Evolutionary conservation across 129 eudicot species (phyloP).

Genomic region (Escallonia rubra): DNA sequence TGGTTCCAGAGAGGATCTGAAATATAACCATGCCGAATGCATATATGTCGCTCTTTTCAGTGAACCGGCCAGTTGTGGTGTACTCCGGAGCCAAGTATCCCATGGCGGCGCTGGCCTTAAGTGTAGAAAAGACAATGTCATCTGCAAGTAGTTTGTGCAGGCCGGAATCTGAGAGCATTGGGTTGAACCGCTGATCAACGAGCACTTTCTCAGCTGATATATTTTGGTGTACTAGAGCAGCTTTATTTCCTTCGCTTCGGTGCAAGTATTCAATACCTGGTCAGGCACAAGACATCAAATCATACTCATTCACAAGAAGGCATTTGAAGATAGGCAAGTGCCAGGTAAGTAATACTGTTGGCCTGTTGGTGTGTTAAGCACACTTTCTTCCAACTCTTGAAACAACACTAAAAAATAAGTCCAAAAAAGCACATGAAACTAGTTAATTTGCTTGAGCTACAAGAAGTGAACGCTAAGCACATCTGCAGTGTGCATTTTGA

Average conservation of each 20-base stretch:
- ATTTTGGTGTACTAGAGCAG: constrained; percentile 68
- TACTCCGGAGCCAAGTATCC: constrained; percentile 97
- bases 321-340: not conserved
- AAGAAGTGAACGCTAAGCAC: too few species aligned
- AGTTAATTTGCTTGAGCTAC: too few species aligned
- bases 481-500: too few species aligned
- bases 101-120: constrained; percentile 93
- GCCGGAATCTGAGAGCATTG: constrained; percentile 73
- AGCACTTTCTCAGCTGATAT: constrained; percentile 87
- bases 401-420: not conserved
- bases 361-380: not conserved
- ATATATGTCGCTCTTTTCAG: constrained; percentile 81
- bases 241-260: constrained; percentile 47
- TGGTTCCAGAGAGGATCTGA: constrained; percentile 75
- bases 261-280: constrained; percentile 79
- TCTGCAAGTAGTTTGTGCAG: constrained; percentile 83
- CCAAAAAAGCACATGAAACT: not conserved
- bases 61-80: constrained; percentile 82
- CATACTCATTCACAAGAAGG: not conserved
- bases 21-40: constrained; percentile 76
- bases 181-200: constrained; percentile 57
- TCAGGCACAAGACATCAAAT: not conserved
- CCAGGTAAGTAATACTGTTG: not conserved
- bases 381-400: not conserved
- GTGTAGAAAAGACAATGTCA: constrained; percentile 75